Evolutionary conservation across 345 rosid genomes (phyloP).

Genomic region (Brassica rapa): DNA sequence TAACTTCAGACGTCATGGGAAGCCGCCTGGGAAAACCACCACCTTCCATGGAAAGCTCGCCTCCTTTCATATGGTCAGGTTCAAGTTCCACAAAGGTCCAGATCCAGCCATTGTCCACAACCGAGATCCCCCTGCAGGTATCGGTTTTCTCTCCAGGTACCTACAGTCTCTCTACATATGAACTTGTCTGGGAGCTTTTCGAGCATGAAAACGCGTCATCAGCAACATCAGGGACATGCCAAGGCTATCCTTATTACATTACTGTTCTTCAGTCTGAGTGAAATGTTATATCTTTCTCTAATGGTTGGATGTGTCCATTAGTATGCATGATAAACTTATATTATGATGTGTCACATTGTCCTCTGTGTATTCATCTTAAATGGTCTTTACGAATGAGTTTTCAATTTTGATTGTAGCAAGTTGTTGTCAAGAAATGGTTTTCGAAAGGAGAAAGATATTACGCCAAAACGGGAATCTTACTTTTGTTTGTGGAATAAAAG

Average conservation of each 20-base stretch:
- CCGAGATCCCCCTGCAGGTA: conserved; percentile 64
- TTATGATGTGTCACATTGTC: conserved; percentile 12
- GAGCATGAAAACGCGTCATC: conserved; percentile 41
- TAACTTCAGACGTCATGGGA: conserved; percentile 48
- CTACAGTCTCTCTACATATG: conserved; percentile 73
- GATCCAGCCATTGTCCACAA: conserved; percentile 59
- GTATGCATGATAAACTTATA: conserved; percentile 11
- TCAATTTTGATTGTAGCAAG: conserved; percentile 32
- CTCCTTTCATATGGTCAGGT: conserved; percentile 81
- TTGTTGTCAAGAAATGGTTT: conserved; percentile 30
- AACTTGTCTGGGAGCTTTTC: conserved; percentile 64
- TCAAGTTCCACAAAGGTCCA: conserved; percentile 62
- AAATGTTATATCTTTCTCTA: conserved; percentile 10
- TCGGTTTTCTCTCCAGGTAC: conserved; percentile 75
- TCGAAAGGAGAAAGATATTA: conserved; percentile 11
- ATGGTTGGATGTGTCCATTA: not conserved
- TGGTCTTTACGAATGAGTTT: conserved; percentile 21
- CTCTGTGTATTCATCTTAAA: conserved; percentile 36
- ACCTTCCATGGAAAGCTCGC: conserved; percentile 50
- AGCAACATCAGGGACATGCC: conserved; percentile 59
- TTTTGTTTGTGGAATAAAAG: conserved; percentile 26
- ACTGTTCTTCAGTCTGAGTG: conserved; percentile 64
- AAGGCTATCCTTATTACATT: conserved; percentile 69
- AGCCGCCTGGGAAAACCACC: conserved; percentile 40
- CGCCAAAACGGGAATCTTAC: not conserved